A percentile compares a stretch with the other conserved stretches of the same genome.
Evolutionary conservation across 2,329 filamentous ascomycete genomes (phyloP).

Genomic region (Colletotrichum ledebouriae): DNA sequence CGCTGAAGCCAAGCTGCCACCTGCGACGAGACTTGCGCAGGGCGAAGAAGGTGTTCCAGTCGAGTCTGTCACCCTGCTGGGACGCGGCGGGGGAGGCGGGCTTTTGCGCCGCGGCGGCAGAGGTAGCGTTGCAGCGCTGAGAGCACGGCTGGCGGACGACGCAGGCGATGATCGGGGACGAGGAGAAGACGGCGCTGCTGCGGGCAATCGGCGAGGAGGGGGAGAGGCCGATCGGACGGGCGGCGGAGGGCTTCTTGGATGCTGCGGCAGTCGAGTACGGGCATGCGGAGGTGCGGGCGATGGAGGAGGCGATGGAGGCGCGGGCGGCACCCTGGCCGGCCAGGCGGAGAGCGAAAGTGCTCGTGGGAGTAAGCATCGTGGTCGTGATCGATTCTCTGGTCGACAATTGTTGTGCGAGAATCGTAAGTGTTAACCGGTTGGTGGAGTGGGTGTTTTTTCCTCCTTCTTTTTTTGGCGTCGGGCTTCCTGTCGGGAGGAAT

Average conservation of each 20-base stretch:
- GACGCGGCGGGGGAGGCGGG: slow-evolving; percentile 40
- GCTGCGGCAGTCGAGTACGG: slow-evolving; percentile 48
- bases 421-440: slow-evolving; percentile 2
- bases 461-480: neutral
- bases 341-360: slow-evolving; percentile 50
- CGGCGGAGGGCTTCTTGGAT: slow-evolving; percentile 26
- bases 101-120: slow-evolving; percentile 35
- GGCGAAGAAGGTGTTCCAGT: slow-evolving; percentile 95
- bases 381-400: neutral
- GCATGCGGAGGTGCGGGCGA: slow-evolving; percentile 44
- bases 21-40: slow-evolving; percentile 88
- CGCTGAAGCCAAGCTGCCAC: slow-evolving; percentile 84
- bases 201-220: slow-evolving; percentile 33
- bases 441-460: slow-evolving; percentile 9
- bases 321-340: slow-evolving; percentile 45
- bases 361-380: slow-evolving; percentile 50
- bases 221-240: slow-evolving; percentile 41
- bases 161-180: slow-evolving; percentile 44
- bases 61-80: slow-evolving; percentile 59
- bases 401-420: neutral
- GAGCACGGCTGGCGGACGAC: slow-evolving; percentile 42
- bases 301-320: slow-evolving; percentile 34
- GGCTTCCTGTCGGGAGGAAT: slow-evolving; percentile 21
- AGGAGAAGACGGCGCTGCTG: slow-evolving; percentile 40
- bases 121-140: slow-evolving; percentile 40